Conservation (phyloP, 768 basidiomycete species). For the Gautieria morchelliformis region DNA sequence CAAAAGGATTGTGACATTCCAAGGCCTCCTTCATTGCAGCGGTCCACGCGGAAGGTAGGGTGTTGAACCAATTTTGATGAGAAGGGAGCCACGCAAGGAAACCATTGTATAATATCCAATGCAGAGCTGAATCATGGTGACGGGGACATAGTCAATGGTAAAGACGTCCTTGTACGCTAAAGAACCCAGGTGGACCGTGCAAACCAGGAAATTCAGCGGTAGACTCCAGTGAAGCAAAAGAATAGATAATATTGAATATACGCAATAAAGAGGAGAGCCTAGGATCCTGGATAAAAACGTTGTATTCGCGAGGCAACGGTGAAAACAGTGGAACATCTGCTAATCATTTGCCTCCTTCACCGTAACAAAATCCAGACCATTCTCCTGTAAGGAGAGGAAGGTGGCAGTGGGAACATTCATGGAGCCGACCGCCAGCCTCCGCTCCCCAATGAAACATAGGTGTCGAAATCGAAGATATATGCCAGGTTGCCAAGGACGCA, state of each 20-base stretch:
- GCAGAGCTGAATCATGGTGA: constrained; percentile 19
- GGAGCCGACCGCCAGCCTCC: not conserved
- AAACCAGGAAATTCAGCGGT: constrained; percentile 17
- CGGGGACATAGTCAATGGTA: constrained; percentile 24
- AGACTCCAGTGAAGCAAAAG: constrained; percentile 23
- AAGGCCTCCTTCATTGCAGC: constrained; percentile 6
- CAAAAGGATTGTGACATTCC: constrained; percentile 12
- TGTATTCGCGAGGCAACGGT: constrained; percentile 20
- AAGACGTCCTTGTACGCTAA: constrained; percentile 23
- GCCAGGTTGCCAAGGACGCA: no score
- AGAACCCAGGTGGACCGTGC: constrained; percentile 11
- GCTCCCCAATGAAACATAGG: not conserved
- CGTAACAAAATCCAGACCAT: constrained; percentile 24
- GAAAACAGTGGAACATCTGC: constrained; percentile 13
- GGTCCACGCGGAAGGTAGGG: constrained; percentile 12
- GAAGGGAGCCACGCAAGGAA: constrained; percentile 9
- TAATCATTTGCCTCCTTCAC: constrained; percentile 15
- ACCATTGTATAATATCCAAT: constrained; percentile 26
- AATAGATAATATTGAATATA: constrained; percentile 22
- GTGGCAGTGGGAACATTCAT: constrained; percentile 5
- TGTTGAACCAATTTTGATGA: not conserved
- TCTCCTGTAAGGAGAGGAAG: constrained; percentile 23
- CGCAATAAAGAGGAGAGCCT: constrained; percentile 19
- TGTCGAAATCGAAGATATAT: not conserved
- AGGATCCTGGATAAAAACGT: constrained; percentile 17